Base-by-base conservation (phyloP, 345 rosid species). In the Citropsis articulata region DNA sequence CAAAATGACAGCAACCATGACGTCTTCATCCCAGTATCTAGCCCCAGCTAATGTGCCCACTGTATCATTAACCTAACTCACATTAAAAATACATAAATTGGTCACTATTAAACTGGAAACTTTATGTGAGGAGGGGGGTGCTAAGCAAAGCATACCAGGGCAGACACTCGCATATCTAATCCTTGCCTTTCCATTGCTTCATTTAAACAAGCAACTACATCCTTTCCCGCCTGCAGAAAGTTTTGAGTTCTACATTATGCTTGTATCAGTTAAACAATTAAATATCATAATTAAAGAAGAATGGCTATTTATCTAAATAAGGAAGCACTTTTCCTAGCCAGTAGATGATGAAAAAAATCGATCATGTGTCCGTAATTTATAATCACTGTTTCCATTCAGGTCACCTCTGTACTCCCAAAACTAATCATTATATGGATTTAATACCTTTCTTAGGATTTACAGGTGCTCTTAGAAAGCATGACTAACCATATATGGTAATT, bases 1-100 rank as follows among this genome's bases (percentile, higher is more conserved):
- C 84, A 94, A 86, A 84, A 94, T 94, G 65, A 94, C 98, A 77
- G 96, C 95, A 68, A 85, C 92, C 92, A 90, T 81, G 53, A 93
- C 95, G 89, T 94, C 97, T 71, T 91, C 85, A 53, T 94, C 97
- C 94, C 88, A 87, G 74, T 93, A 90, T 79, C 89, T 86, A 33
- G 97, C 97, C 80, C 97, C 97, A 4, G 94, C 97, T 80, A 94
- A 81, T 75, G 97, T 89, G 70, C 88, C 97, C 45, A 93, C 97
- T 10, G 90, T 69, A 81, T 94, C 97, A 80, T 93, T 94, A 36
- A 94, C 97, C 97, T 94, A 74, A 71, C 71, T 63, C 25, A 2
- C 61, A 75, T 24, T 30, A 59, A 67, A 31, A 14, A 56, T 36
- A 33, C 67, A 38, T 13, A 36, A 57, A 73, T 50, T 30, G n/a